Evolutionary conservation across 371 early-diverging fungal species (phyloP).

Genomic region (Lichtheimia corymbifera): DNA sequence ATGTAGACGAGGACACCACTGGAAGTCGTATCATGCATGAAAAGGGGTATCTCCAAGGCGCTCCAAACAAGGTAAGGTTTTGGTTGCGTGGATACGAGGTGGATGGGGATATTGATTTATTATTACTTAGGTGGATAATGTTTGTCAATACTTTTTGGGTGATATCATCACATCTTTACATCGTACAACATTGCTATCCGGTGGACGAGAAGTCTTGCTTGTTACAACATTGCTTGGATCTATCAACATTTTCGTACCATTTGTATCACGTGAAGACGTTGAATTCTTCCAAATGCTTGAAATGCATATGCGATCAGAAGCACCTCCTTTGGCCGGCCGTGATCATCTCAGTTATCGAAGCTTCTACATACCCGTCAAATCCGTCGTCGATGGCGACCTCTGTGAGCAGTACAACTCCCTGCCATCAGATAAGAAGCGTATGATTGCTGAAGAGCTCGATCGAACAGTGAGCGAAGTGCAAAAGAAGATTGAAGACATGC

Average conservation of each 20-base stretch:
- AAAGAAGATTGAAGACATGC: constrained; percentile 92
- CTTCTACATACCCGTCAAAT: constrained; percentile 79
- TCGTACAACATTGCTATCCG: constrained; percentile 77
- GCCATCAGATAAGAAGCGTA: constrained; percentile 68
- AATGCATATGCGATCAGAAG: constrained; percentile 82
- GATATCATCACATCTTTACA: constrained; percentile 84
- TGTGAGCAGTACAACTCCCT: constrained; percentile 82
- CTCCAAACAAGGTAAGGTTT: constrained; percentile 79
- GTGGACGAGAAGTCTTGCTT: constrained; percentile 84
- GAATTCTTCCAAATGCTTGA: constrained; percentile 94
- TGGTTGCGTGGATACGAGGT: neutral
- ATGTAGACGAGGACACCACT: constrained; percentile 87
- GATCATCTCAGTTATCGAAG: constrained; percentile 89
- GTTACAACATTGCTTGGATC: constrained; percentile 87
- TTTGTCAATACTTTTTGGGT: constrained; percentile 83
- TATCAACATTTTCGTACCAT: constrained; percentile 84
- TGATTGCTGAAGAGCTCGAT: constrained; percentile 89
- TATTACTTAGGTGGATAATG: constrained; percentile 45
- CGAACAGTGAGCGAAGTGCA: constrained; percentile 82
- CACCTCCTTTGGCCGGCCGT: constrained; percentile 81
- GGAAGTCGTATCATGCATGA: constrained; percentile 80
- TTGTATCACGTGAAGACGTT: constrained; percentile 85
- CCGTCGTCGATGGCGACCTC: constrained; percentile 92
- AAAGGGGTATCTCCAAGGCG: constrained; percentile 80
- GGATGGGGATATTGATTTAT: neutral